phyloP scores from a whole-genome alignment of 495 filamentous ascomycete genomes.

The Xylaria palmicola region DNA sequence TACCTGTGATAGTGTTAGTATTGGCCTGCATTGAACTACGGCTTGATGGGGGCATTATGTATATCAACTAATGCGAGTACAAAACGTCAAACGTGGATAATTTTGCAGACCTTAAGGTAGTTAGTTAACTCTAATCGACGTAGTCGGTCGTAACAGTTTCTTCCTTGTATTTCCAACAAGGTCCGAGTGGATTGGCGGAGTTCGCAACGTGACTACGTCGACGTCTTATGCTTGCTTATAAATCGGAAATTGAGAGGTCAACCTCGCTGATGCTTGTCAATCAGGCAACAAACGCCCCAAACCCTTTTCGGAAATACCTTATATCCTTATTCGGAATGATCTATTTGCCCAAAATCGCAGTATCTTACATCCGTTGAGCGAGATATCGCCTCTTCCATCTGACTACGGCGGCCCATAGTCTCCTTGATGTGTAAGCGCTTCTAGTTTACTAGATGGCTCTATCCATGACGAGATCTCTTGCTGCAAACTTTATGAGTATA shows the following conservation, averaged over 20 bases:
- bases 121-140: not conserved
- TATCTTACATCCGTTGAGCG: not conserved
- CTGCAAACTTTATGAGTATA: not conserved
- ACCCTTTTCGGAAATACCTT: conserved; percentile 15
- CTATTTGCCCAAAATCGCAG: not conserved
- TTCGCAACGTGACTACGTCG: not conserved
- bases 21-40: not conserved
- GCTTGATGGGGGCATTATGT: not conserved
- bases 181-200: not conserved
- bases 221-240: conserved; percentile 2
- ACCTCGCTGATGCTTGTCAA: not conserved
- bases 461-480: not conserved
- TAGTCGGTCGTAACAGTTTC: not conserved
- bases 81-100: not conserved
- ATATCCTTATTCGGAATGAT: conserved; percentile 9
- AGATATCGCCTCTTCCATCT: not conserved
- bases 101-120: not conserved
- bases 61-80: not conserved
- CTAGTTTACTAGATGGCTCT: not conserved
- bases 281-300: not conserved
- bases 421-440: not conserved
- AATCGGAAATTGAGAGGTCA: not conserved
- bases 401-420: not conserved
- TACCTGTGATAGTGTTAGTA: not conserved
- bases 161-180: not conserved